Evolutionary conservation across 768 basidiomycete species (phyloP), one percentile per base, ranked within the genome.

Genomic region (Mycena vulgaris): DNA sequence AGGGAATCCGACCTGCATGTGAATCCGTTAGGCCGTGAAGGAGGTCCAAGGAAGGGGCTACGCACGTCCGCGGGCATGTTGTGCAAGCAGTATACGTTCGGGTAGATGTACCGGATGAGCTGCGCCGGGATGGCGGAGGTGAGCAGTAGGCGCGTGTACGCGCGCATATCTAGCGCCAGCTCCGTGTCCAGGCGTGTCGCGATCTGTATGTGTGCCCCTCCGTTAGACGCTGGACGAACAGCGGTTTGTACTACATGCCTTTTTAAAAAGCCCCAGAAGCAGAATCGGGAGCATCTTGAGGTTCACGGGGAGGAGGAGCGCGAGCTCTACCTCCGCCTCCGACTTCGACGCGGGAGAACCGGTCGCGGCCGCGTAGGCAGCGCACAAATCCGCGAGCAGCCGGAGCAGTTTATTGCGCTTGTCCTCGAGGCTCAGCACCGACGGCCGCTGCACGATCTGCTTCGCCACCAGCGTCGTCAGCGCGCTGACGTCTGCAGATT

Each of bases 381-480:
- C 77, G 6, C 86, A 88, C 77, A 88, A 84, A 37, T 83, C 84
- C 63, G 89, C 87, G 61, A 88, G 83, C 55, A 87, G 74, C 80
- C 87, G 86, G 73, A 84, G 83, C 39, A 90, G 78, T n/a, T 85
- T 83, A 63, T 89, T 89, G 37, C 89, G 80, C 3, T 85, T 86
- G 71, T 90, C 89, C 77, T 90, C 89, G n/a, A 90, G 80, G 72
- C 86, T 87, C 73, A 84, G 79, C 31, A 84, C 81, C 74, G 87
- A 83, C 19, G 84, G 83, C 45, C 87, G 84, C 78, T 90, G 89
- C 37, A 90, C 89, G 10, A 88, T 87, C 80, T 89, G 89, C 81
- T 88, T 88, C 60, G 89, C 84, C 42, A 90, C 80, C 13, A 89
- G 81, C 0, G 88, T 87, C 19, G 85, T 82, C 62, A 90, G 80